These are phyloP conservation scores for Ilyonectria sp. DNA, from an alignment of 2,329 filamentous ascomycete genomes.

Conservation along the genomic window DNA sequence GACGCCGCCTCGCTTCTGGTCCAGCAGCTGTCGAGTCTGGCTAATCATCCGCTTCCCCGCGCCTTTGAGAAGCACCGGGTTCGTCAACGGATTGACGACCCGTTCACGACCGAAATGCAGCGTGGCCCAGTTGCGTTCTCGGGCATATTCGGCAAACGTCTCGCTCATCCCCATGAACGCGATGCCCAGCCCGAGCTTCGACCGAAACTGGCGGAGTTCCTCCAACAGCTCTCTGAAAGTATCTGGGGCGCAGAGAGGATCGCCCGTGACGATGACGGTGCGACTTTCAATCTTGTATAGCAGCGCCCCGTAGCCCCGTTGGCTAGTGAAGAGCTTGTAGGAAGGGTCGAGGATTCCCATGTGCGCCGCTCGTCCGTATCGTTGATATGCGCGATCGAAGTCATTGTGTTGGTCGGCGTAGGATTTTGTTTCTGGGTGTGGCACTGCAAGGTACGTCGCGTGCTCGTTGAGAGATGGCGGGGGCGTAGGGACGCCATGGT, in stretches of 20 bases:
- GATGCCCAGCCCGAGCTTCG: constrained; percentile 23
- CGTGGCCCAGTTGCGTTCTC: constrained; percentile 30
- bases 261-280: constrained; percentile 38
- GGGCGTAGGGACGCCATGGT: background rate
- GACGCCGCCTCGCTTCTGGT: constrained; percentile 34
- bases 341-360: constrained; percentile 43
- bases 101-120: constrained; percentile 40
- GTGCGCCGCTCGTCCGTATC: constrained; percentile 39
- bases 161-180: constrained; percentile 41
- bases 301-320: constrained; percentile 33
- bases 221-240: constrained; percentile 31
- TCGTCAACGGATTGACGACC: constrained; percentile 37
- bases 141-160: constrained; percentile 30
- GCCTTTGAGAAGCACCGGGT: constrained; percentile 34
- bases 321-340: constrained; percentile 39
- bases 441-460: background rate
- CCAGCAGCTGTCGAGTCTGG: constrained; percentile 40
- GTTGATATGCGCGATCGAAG: constrained; percentile 27
- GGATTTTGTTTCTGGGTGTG: background rate
- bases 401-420: background rate
- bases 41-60: constrained; percentile 41
- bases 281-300: constrained; percentile 37
- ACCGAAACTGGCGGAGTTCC: constrained; percentile 33
- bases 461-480: constrained; percentile 7
- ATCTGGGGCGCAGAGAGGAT: constrained; percentile 35